Evolutionary conservation across 441 rosid genomes (phyloP), one percentile per base, ranked within the genome.

Genomic region (Kokia cookei): DNA sequence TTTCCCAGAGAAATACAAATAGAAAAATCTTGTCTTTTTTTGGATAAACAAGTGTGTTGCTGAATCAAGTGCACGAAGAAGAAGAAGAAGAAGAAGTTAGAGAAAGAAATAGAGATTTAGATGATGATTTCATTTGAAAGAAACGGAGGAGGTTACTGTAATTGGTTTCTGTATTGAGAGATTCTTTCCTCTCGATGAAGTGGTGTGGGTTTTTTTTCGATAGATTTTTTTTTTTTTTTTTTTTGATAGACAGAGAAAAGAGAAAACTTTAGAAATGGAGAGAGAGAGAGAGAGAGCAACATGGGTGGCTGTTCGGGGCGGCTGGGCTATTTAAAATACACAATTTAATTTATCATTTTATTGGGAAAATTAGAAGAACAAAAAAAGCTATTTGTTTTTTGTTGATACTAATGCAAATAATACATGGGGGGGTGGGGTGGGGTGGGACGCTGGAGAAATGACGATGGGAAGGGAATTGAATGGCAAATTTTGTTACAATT

Each of bases 221-320:
- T 40, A 40, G 43, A 7, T 19, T 19, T 19, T 19, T 19, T 80
- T 77, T 55, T 80, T 77, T 55, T 19, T 0, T 32, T 80, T 70
- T 43, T 73, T 57, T 83, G 78, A 79, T 74, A 73, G 85, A 80
- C 73, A 70, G 77, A 69, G 79, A 81, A 77, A 69, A 77, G 11
- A 58, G 63, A 76, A 73, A 75, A 76, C 12, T 54, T 54, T 54
- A 72, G 75, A 79, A 66, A 40, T 7, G 7, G 43, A 2, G 42
- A 19, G 22, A 19, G 22, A 19, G 22, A 40, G 43, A 66, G 76
- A 35, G 66, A 65, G 79, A 72, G 83, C 83, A 82, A 83, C 79
- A 79, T 91, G 91, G 92, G 84, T 90, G 92, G 92, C 85, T 83
- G 75, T 83, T 82, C 87, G 81, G 92, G 93, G 92, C 88, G 88